Evolutionary conservation across 2,329 filamentous ascomycete genomes (phyloP), one percentile per base, ranked within the genome.

Genomic region (Claviceps monticola): DNA sequence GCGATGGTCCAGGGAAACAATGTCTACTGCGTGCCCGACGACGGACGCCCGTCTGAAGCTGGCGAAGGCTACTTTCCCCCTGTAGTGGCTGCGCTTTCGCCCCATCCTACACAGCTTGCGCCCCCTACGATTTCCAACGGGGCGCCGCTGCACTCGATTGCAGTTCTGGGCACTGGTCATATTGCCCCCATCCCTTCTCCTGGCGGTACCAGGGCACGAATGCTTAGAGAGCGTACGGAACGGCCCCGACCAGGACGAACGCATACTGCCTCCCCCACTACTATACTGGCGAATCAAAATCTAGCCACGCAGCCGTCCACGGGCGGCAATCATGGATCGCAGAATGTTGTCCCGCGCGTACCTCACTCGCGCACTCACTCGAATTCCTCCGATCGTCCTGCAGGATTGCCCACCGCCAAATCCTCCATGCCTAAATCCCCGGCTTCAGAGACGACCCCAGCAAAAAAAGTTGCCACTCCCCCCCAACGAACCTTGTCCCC

Each of bases 11-110:
- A 61, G 67, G 46, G 63, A 9, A 50, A 69, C 16, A 69, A 74
- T 46, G 71, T 72, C 38, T 80, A 79, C 61, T 78, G 79, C 61
- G 73, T 76, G 58, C 63, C 74, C 56, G 84, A 88, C 29, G 82
- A 86, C 21, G 70, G 72, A 19, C 73, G 80, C 37, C 84, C 85
- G 9, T 73, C 77, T 4, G 86, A 91, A 64, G 76, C 74, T 53
- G 83, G 82, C 26, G 79, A 79, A 46, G 89, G 93, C 60, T 95
- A 95, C 66, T 95, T 95, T 60, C 86, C 88, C 36, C 83, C 84
- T 67, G 65, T 83, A 68, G 61, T 78, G 49, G 70, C 67, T 56
- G 60, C 66, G 56, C 67, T 67, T 59, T 68, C 69, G 14, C 63
- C 66, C 29, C 69, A 71, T 56, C 60, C 70, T 56, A 65, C 70